These are phyloP conservation scores for Pythium periplocum DNA, from an alignment of 352 stramenopile species.

Conservation along the genomic window DNA sequence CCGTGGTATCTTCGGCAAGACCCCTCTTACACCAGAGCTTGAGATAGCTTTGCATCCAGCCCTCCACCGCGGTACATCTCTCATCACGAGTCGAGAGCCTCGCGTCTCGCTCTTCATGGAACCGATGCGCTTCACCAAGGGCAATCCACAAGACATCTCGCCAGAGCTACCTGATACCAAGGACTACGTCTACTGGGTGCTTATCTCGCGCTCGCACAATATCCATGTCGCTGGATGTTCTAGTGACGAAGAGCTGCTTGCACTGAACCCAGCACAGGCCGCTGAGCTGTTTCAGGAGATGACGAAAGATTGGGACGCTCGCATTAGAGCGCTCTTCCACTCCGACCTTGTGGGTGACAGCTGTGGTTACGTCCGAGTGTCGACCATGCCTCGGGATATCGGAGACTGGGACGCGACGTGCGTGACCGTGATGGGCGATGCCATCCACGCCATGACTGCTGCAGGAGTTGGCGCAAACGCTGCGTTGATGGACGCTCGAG, in stretches of 20 bases:
- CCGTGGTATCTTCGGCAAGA: constrained; percentile 67
- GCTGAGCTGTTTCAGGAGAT: constrained; percentile 40
- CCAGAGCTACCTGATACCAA: constrained; percentile 20
- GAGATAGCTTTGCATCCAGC: constrained; percentile 18
- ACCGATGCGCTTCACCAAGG: constrained; percentile 24
- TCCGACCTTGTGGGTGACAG: constrained; percentile 16
- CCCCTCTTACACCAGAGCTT: constrained; percentile 40
- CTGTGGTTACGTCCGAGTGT: constrained; percentile 55
- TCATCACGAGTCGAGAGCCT: constrained; percentile 34
- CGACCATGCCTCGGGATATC: constrained; percentile 49
- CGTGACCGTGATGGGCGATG: constrained; percentile 55
- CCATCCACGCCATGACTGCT: constrained; percentile 55
- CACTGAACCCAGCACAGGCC: constrained; percentile 36
- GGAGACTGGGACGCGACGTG: constrained; percentile 30
- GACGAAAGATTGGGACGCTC: constrained; percentile 40
- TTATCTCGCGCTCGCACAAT: constrained; percentile 37
- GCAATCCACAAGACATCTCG: too few species aligned
- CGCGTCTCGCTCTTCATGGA: constrained; percentile 60
- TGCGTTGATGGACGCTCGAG: constrained; percentile 41
- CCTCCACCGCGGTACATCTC: constrained; percentile 24
- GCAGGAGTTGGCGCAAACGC: constrained; percentile 54
- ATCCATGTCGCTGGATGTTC: constrained; percentile 30
- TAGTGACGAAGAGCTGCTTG: constrained; percentile 32
- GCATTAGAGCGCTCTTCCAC: constrained; percentile 35
- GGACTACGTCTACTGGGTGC: constrained; percentile 60